phyloP scores from a whole-genome alignment of 2,329 filamentous ascomycete species.

The Calonectria ilicicola region DNA sequence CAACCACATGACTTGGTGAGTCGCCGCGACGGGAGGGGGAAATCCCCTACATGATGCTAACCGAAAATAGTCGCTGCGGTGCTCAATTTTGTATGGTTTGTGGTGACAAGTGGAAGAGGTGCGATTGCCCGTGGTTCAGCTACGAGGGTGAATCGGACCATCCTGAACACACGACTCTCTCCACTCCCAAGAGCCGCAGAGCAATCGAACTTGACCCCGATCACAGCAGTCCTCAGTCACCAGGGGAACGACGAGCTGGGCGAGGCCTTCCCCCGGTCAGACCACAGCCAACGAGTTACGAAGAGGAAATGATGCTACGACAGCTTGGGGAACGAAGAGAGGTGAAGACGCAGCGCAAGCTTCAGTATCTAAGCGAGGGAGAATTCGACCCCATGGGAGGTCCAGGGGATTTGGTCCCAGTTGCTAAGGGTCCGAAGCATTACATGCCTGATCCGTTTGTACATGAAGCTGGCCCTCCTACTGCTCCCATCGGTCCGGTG shows the following conservation, averaged over 20 bases:
- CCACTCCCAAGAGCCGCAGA: conserved; percentile 49
- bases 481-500: conserved; percentile 35
- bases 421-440: conserved; percentile 54
- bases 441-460: conserved; percentile 73
- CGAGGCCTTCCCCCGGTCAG: conserved; percentile 39
- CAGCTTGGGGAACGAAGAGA: conserved; percentile 61
- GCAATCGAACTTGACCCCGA: conserved; percentile 36
- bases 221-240: conserved; percentile 39
- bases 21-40: conserved; percentile 20
- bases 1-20: conserved; percentile 90
- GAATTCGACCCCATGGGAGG: conserved; percentile 49
- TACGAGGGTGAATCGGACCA: conserved; percentile 69
- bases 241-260: conserved; percentile 44
- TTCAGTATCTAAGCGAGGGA: conserved; percentile 51
- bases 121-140: conserved; percentile 85
- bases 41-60: conserved; percentile 26
- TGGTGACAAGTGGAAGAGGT: conserved; percentile 84
- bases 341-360: conserved; percentile 47
- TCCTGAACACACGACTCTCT: conserved; percentile 64
- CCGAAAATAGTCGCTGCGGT: conserved; percentile 72
- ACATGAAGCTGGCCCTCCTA: conserved; percentile 45
- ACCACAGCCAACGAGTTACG: conserved; percentile 50
- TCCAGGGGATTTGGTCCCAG: conserved; percentile 55
- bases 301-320: conserved; percentile 60
- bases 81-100: conserved; percentile 92